These are phyloP conservation scores for Flaveria linearis DNA, from an alignment of 129 eudicot genomes.

Conservation along the genomic window DNA sequence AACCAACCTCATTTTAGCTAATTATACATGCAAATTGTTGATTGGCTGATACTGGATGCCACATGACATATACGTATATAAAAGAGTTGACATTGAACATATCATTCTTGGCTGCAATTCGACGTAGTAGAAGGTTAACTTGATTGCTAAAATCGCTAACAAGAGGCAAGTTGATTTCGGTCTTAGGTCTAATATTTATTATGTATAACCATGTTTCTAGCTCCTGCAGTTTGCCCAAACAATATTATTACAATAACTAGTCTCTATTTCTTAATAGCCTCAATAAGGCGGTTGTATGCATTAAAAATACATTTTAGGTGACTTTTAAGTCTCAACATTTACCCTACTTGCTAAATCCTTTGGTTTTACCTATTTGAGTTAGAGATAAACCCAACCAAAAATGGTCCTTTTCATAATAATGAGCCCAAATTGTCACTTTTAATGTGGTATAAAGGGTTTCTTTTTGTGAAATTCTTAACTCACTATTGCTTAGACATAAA, in stretches of 20 bases:
- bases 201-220: no score
- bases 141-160: neutral
- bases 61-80: neutral
- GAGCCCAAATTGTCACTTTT: neutral
- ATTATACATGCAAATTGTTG: neutral
- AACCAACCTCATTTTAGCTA: neutral
- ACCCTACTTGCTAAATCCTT: neutral
- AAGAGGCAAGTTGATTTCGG: neutral
- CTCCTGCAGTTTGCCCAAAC: neutral
- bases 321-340: neutral
- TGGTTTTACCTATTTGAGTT: neutral
- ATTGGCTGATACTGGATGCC: neutral
- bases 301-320: neutral
- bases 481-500: conserved; percentile 5
- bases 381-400: neutral
- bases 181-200: no score
- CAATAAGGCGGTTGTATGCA: neutral
- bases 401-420: no score
- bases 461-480: conserved; percentile 3
- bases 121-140: neutral
- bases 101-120: neutral
- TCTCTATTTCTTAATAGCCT: no score
- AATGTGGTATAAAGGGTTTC: neutral
- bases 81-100: neutral
- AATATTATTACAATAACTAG: neutral